Evolutionary conservation across 2,329 filamentous ascomycete genomes (phyloP).

Genomic region (Fusarium chuoi): DNA sequence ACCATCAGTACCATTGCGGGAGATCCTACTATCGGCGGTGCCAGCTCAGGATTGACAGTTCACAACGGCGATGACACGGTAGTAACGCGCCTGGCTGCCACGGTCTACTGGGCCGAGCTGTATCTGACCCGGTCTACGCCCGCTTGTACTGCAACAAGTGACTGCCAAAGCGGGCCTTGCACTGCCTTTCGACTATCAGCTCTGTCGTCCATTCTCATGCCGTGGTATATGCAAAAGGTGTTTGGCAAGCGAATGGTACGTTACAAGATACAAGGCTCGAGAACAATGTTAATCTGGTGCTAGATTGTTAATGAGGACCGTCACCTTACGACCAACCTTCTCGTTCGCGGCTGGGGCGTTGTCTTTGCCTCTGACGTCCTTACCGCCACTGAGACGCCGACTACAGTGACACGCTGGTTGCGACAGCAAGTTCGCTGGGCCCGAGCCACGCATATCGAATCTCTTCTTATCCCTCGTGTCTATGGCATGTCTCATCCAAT

Average conservation of each 20-base stretch:
- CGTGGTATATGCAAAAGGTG: background rate
- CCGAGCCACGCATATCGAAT: background rate
- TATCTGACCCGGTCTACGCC: background rate
- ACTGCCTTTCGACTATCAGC: background rate
- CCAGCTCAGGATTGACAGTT: too few relatives aligned
- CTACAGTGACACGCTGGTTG: background rate
- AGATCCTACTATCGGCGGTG: too few relatives aligned
- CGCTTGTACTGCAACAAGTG: background rate
- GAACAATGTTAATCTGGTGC: background rate
- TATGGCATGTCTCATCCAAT: background rate
- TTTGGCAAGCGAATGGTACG: background rate
- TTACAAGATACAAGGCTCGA: background rate
- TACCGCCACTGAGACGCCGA: background rate
- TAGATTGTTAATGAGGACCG: background rate
- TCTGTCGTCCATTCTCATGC: background rate
- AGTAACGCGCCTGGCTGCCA: background rate
- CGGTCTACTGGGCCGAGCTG: background rate
- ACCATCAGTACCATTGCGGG: too few relatives aligned
- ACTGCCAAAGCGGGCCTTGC: background rate
- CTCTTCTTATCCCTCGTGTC: background rate
- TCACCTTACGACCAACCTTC: background rate
- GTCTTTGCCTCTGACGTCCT: background rate
- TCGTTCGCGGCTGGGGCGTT: background rate
- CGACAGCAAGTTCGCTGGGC: background rate
- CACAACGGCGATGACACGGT: too few relatives aligned